Evolutionary conservation across 2,329 filamentous ascomycete species (phyloP), one percentile per base, ranked within the genome.

Genomic region (Zalaria sp.): DNA sequence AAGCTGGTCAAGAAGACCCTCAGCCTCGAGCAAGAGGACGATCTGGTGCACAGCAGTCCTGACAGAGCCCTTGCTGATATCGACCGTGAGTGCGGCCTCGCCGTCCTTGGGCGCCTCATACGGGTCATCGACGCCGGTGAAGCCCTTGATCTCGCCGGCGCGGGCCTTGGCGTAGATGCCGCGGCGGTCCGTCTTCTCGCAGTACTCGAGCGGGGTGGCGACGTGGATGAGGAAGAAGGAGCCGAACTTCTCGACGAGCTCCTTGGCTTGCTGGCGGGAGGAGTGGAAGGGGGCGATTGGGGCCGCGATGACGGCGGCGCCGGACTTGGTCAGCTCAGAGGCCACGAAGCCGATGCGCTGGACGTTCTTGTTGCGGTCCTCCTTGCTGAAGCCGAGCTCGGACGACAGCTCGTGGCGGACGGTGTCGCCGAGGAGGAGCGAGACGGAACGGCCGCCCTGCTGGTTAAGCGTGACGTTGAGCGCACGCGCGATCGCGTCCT

Each of bases 391-490:
- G 60, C 91, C 91, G 9, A 98, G 82, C 66, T 96, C 91, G 2
- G 86, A 83, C 7, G 86, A 94, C 39, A 98, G 79, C 68, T 96
- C 91, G 56, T 78, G 73, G 55, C 91, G 87, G 49, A 98, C 88
- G 5, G 86, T 96, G 68, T 98, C 91, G 55, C 91, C 91, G 45
- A 98, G 78, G 38, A 98, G 78, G 59, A 98, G 81, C 11, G 88
- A 93, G 43, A 96, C 91, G 49, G 87, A 84, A 45, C 91, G 86
- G 46, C 91, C 91, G 51, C 89, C 88, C 67, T 95, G 88, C 72
- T 98, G 89, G 75, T 96, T 96, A 49, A 98, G 78, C 0, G 89
- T 96, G 44, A 94, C 86, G 68, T 98, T 91, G 47, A 98, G 75
- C 35, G 91, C 91, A 54, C 91, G 85, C 40, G 87, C 91, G 54